phyloP scores from a whole-genome alignment of 1,139 yeast species.

The Saccharomyces hybrid region DNA sequence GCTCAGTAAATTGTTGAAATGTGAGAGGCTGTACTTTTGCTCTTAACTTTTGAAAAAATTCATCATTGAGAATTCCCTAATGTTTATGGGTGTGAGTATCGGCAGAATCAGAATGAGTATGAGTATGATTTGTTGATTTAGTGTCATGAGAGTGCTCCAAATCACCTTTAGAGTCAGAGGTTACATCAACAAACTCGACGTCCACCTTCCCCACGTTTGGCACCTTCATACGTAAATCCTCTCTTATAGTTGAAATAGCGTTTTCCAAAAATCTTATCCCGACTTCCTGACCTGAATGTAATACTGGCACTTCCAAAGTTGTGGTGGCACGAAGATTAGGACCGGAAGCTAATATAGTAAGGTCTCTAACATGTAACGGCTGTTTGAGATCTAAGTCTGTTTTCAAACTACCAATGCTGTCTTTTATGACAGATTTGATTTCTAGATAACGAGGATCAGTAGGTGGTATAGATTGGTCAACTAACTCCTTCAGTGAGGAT shows the following conservation, averaged over 20 bases:
- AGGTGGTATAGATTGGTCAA: constrained; percentile 48
- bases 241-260: constrained; percentile 34
- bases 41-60: not conserved
- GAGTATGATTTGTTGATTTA: constrained; percentile 6
- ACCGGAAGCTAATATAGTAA: not conserved
- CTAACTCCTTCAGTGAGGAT: constrained; percentile 63
- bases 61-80: not conserved
- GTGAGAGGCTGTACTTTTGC: not conserved
- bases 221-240: constrained; percentile 20
- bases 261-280: constrained; percentile 42
- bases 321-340: constrained; percentile 33
- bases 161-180: not conserved
- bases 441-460: constrained; percentile 37
- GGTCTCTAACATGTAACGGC: not conserved
- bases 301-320: constrained; percentile 36
- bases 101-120: constrained; percentile 9
- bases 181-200: constrained; percentile 33
- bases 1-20: not conserved
- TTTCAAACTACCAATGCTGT: not conserved
- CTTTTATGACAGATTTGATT: constrained; percentile 13
- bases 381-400: not conserved
- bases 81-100: constrained; percentile 11
- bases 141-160: not conserved
- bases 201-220: constrained; percentile 30
- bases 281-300: constrained; percentile 39